Conservation (phyloP, 164 flowering plant genomes). For the Sextonia rubra region DNA sequence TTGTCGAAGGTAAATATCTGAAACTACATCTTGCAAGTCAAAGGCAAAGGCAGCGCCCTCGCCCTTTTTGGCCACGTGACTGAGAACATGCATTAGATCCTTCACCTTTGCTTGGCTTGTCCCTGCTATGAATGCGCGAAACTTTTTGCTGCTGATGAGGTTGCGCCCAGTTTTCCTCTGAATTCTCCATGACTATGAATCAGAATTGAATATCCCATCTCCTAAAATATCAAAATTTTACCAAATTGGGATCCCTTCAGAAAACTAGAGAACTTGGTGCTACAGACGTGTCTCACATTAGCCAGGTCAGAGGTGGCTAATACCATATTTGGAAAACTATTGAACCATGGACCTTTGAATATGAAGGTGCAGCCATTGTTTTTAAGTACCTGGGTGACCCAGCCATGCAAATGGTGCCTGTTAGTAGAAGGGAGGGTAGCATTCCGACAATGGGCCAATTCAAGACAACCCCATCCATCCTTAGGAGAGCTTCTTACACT, state of each 20-base stretch:
- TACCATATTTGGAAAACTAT: conserved; percentile 18
- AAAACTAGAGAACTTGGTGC: conserved; percentile 31
- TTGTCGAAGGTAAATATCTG: conserved; percentile 26
- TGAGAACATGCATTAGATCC: conserved; percentile 14
- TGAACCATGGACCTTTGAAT: conserved; percentile 24
- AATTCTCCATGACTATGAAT: conserved; percentile 13
- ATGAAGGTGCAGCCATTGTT: conserved; percentile 12
- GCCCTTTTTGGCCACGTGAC: not conserved
- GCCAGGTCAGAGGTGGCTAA: conserved; percentile 26
- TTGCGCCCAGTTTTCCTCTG: conserved; percentile 14
- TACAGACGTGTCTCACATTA: conserved; percentile 28
- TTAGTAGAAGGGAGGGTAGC: conserved; percentile 18
- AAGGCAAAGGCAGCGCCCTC: not conserved
- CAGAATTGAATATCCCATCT: conserved; percentile 42
- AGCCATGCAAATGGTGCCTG: conserved; percentile 9
- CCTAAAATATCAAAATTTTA: conserved; percentile 39
- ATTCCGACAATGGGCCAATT: conserved; percentile 18
- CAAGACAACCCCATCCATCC: not conserved
- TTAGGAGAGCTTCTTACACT: not conserved
- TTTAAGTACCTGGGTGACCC: conserved; percentile 1
- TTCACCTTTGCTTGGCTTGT: conserved; percentile 1
- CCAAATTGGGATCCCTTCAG: conserved; percentile 34
- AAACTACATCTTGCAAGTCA: conserved; percentile 30
- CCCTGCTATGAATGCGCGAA: conserved; percentile 1
- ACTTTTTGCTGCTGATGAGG: conserved; percentile 1